Evolutionary conservation across 805 yeast species (phyloP), one percentile per base, ranked within the genome.

Genomic region (Nakazawaea ambrosiae): DNA sequence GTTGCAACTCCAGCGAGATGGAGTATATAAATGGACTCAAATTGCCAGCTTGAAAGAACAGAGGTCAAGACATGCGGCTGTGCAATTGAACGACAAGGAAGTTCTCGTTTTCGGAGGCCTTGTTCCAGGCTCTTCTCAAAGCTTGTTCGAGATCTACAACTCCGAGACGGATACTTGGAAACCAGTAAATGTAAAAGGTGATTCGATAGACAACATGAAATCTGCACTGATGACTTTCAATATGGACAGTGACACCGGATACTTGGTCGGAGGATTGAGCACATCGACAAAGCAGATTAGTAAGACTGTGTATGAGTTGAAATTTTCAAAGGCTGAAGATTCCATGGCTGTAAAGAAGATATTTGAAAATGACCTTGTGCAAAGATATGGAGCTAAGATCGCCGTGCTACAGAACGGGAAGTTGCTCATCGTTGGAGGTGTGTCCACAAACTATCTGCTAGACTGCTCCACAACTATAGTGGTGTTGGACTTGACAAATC

Each of bases 391-490:
- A 2, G 60, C 75, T 17, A 57, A 65, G 37, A 49, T 50, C 4
- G 52, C 61, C 27, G n/a, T n/a, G n/a, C 25, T 63, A 1, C 45
- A 51, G n/a, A 52, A 51, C 0, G 45, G 53, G n/a, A 53, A 57
- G 15, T 30, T 79, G 2, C 16, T 75, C 2, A 30, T 82, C 1
- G 60, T 68, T 4, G 87, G 88, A 20, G 88, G 86, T 18, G 75
- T 74, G 0, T 67, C 75, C 12, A 59, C 68, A 0, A 33, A 44
- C 4, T 43, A 49, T 29, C 47, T 62, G 19, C 61, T 58, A 43
- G 63, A 50, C 38, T 57, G 54, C 27, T 25, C 42, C 0, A 63
- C 60, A 15, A 54, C 66, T 12, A 49, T 75, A 5, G 46, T 78
- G 2, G 49, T 55, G 5, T 47, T 63, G n/a, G 56, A 62, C 40